Base-by-base conservation (phyloP, 352 stramenopile species). In the Elongisporangium senticosum region DNA sequence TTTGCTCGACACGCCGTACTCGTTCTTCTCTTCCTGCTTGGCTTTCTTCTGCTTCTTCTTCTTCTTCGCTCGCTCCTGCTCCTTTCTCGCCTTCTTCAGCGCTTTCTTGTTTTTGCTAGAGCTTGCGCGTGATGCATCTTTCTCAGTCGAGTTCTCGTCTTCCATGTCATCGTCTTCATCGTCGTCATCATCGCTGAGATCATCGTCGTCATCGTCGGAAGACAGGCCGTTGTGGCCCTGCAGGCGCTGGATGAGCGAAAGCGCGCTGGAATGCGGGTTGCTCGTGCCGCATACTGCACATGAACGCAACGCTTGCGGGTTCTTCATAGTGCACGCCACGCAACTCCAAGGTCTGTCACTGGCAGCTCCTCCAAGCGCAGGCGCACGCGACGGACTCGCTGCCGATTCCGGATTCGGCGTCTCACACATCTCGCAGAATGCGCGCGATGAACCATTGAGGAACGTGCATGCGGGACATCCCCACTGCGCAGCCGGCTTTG, bases 341-440 rank as follows among this genome's bases (percentile, higher is more conserved):
- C 82, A 90, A 59, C 63, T 87, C 79, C 81, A 90, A 11, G 86
- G 67, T 40, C 67, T 47, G n/a, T 61, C 63, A 19, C 37, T 58
- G 21, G 56, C 54, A 3, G 26, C 57, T 28, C 23, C 51, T 54
- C 20, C 50, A 39, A 63, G 33, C 50, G 28, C 50, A 7, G 19
- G 40, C 14, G n/a, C 26, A 37, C 37, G 7, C 20, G 11, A 26
- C 28, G 63, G 22, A 43, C 39, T 57, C 10, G 47, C n/a, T 17
- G 69, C 51, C 21, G 69, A 63, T 4, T 58, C 72, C 15, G 80
- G 83, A 56, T 89, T 87, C 8, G 75, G 40, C 0, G 80, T 89
- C 51, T 71, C 74, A 59, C 83, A 92, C 83, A 90, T 92, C 53
- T 90, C 83, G 55, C 83, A 92, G 51, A 86, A 86, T 21, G 64